These are phyloP conservation scores for Starmerella apis DNA, from an alignment of 805 yeast species.

Conservation along the genomic window DNA sequence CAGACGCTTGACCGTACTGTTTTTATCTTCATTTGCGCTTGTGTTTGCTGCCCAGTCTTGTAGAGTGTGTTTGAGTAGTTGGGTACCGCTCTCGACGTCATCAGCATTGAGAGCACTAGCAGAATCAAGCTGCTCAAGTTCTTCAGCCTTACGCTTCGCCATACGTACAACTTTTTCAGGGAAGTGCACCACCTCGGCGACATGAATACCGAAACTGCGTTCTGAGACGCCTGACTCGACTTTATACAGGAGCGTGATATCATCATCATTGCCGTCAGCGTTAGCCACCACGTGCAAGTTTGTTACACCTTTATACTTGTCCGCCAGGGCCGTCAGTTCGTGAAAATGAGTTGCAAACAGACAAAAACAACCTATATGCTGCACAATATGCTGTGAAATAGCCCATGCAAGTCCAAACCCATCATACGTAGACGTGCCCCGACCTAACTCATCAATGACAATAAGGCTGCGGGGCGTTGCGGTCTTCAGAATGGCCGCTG, in stretches of 20 bases:
- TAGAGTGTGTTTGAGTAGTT: constrained; percentile 37
- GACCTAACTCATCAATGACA: constrained; percentile 88
- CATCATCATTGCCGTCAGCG: constrained; percentile 28
- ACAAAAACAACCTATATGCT: constrained; percentile 62
- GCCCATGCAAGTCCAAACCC: constrained; percentile 98
- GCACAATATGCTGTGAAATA: constrained; percentile 74
- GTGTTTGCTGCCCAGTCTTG: constrained; percentile 32
- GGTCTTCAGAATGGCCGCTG: constrained; percentile 72
- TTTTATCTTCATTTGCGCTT: constrained; percentile 19
- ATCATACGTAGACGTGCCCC: constrained; percentile 90
- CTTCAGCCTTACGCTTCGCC: constrained; percentile 92
- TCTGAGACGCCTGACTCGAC: constrained; percentile 96
- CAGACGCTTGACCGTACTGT: constrained; percentile 11
- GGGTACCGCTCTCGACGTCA: constrained; percentile 49
- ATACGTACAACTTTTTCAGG: constrained; percentile 80
- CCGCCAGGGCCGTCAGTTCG: constrained; percentile 75
- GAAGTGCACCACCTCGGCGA: constrained; percentile 89
- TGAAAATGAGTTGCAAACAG: constrained; percentile 97
- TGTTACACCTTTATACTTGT: constrained; percentile 47
- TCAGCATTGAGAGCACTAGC: constrained; percentile 36
- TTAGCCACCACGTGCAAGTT: constrained; percentile 84
- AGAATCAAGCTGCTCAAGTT: constrained; percentile 55
- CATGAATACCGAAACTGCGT: constrained; percentile 95
- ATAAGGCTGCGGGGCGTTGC: constrained; percentile 72
- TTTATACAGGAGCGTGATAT: constrained; percentile 77